Conservation (phyloP, 1,284 basidiomycete genomes). For the Grifola frondosa region DNA sequence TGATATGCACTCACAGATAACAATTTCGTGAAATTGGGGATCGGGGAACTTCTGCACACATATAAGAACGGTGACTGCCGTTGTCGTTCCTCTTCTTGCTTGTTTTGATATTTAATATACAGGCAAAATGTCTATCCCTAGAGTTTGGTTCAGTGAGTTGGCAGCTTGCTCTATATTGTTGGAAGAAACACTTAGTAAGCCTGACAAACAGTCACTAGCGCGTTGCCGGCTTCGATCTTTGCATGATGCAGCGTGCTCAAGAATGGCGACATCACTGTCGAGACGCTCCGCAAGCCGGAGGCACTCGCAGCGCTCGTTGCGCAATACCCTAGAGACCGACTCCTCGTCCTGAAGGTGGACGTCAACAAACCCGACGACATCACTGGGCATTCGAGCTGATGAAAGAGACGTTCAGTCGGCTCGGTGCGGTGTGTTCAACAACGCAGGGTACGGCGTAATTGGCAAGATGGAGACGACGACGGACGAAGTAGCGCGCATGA, state of each 20-base stretch:
- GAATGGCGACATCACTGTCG: slow-evolving; percentile 32
- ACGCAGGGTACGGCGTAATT: slow-evolving; percentile 33
- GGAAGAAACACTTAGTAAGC: neutral
- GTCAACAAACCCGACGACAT: slow-evolving; percentile 35
- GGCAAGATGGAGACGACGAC: slow-evolving; percentile 25
- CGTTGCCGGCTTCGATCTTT: slow-evolving; percentile 33
- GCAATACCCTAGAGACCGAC: slow-evolving; percentile 17
- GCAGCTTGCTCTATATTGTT: neutral
- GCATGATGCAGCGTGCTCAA: slow-evolving; percentile 25
- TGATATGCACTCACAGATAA: no score
- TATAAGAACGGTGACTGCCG: no score
- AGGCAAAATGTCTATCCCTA: slow-evolving; percentile 8
- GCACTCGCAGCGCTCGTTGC: slow-evolving; percentile 22
- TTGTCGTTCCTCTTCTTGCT: no score
- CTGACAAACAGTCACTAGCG: slow-evolving; percentile 27
- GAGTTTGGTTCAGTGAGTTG: slow-evolving; percentile 18
- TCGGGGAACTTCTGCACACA: no score
- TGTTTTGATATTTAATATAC: no score
- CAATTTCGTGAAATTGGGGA: no score
- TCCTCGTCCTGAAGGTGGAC: slow-evolving; percentile 41
- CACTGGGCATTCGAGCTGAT: slow-evolving; percentile 34
- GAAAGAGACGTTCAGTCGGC: slow-evolving; percentile 36
- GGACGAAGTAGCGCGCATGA: slow-evolving; percentile 25
- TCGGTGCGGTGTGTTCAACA: slow-evolving; percentile 47
- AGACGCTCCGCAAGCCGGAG: slow-evolving; percentile 32